Percentiles rank a stretch among this genome's conserved stretches.
Conservation (phyloP, 1,284 basidiomycete species). For the Cutaneotrichosporon mucoides region DNA sequence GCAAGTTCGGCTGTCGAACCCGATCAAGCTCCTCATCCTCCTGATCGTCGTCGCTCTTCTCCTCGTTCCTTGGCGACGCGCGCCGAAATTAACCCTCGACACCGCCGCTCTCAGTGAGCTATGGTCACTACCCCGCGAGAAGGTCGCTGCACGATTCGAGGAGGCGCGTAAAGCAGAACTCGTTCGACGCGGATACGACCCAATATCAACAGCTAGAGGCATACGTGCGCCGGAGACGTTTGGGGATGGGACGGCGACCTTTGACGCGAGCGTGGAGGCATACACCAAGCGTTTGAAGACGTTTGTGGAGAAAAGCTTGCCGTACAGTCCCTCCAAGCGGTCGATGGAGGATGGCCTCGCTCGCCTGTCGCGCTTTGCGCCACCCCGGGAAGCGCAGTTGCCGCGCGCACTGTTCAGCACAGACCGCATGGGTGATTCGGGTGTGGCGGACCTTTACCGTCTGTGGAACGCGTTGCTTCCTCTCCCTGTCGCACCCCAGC, state of each 20-base stretch:
- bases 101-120: constrained; percentile 1
- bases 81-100: not conserved
- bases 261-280: constrained; percentile 14
- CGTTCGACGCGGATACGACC: not conserved
- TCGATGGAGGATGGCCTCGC: constrained; percentile 12
- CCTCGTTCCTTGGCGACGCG: not conserved
- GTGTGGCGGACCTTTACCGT: constrained; percentile 25
- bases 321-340: constrained; percentile 1
- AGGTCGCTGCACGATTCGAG: constrained; percentile 9
- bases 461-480: constrained; percentile 30
- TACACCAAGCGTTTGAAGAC: constrained; percentile 19
- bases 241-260: constrained; percentile 5
- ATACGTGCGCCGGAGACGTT: constrained; percentile 4
- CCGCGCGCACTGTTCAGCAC: constrained; percentile 16
- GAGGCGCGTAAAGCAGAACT: not conserved
- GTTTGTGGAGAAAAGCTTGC: constrained; percentile 16
- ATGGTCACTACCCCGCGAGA: constrained; percentile 11
- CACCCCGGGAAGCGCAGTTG: constrained; percentile 11
- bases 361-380: constrained; percentile 12
- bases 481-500: constrained; percentile 3
- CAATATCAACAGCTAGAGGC: not conserved
- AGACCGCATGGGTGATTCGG: constrained; percentile 17
- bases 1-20: not conserved
- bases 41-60: constrained; percentile 5
- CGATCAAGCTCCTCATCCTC: not conserved